Evolutionary conservation across 1,284 basidiomycete genomes (phyloP).

Genomic region (Trametes sp.): DNA sequence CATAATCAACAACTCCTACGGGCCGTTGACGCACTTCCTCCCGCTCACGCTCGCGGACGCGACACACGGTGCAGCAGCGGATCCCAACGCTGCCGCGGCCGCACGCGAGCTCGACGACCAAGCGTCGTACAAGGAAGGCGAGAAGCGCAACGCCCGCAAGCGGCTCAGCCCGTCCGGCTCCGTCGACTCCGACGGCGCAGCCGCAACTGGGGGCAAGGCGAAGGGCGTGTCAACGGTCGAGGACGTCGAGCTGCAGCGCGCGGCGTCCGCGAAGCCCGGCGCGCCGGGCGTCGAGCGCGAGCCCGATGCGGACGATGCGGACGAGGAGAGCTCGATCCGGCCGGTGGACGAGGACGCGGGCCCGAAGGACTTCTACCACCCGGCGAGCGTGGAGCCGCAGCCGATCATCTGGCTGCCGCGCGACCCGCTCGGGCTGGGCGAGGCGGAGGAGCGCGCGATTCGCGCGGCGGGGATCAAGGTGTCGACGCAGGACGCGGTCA

Average conservation of each 20-base stretch:
- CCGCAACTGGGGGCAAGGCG: background rate
- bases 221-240: conserved; percentile 7
- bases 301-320: background rate
- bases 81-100: conserved; percentile 30
- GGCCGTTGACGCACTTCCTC: conserved; percentile 68
- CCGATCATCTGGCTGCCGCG: conserved; percentile 83
- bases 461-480: conserved; percentile 64
- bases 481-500: conserved; percentile 61
- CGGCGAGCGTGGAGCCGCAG: conserved; percentile 78
- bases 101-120: conserved; percentile 34
- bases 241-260: too few relatives aligned
- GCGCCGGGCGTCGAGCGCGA: conserved; percentile 17
- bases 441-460: conserved; percentile 70
- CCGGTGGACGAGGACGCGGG: conserved; percentile 40
- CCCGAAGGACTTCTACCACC: conserved; percentile 75
- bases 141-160: conserved; percentile 23
- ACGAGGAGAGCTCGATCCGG: background rate
- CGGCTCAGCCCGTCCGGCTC: conserved; percentile 13
- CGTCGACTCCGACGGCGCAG: conserved; percentile 8
- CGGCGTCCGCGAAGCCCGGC: conserved; percentile 1
- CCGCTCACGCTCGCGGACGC: conserved; percentile 83
- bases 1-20: conserved; percentile 74
- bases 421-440: conserved; percentile 72
- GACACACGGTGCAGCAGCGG: conserved; percentile 53
- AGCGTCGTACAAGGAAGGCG: conserved; percentile 25